These are phyloP conservation scores for Erysiphe pulchra DNA, from an alignment of 2,329 filamentous ascomycete genomes.

Conservation along the genomic window DNA sequence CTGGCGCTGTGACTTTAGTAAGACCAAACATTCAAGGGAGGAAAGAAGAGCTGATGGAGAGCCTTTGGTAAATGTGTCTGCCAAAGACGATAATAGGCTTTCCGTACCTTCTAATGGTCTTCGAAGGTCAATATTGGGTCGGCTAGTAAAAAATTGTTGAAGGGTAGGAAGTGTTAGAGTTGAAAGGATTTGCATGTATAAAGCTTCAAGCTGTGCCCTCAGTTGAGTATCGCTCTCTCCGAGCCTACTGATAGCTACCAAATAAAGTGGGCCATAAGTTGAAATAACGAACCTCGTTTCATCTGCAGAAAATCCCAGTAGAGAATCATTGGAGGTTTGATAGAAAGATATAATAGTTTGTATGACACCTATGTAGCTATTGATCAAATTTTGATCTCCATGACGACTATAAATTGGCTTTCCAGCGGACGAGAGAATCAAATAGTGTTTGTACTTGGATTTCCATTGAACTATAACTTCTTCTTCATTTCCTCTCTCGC, in stretches of 20 bases:
- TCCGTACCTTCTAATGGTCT: constrained; percentile 82
- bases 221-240: constrained; percentile 83
- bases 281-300: constrained; percentile 64
- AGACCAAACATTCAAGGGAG: constrained; percentile 74
- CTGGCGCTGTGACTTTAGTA: constrained; percentile 68
- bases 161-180: constrained; percentile 76
- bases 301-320: constrained; percentile 71
- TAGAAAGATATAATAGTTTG: constrained; percentile 98
- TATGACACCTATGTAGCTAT: constrained; percentile 79
- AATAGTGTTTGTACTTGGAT: constrained; percentile 84
- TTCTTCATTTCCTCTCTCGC: constrained; percentile 27
- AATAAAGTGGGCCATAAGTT: constrained; percentile 66
- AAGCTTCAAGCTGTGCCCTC: constrained; percentile 62
- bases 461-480: constrained; percentile 47
- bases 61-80: constrained; percentile 82
- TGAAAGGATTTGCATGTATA: constrained; percentile 96
- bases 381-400: constrained; percentile 71
- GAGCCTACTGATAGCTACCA: constrained; percentile 78
- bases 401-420: constrained; percentile 96
- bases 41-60: constrained; percentile 74
- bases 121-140: constrained; percentile 82
- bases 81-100: constrained; percentile 65
- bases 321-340: constrained; percentile 48
- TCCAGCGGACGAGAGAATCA: constrained; percentile 84
- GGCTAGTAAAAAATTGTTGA: constrained; percentile 63